phyloP scores from a whole-genome alignment of 768 basidiomycete species.

The Sistotremastrum suecicum region DNA sequence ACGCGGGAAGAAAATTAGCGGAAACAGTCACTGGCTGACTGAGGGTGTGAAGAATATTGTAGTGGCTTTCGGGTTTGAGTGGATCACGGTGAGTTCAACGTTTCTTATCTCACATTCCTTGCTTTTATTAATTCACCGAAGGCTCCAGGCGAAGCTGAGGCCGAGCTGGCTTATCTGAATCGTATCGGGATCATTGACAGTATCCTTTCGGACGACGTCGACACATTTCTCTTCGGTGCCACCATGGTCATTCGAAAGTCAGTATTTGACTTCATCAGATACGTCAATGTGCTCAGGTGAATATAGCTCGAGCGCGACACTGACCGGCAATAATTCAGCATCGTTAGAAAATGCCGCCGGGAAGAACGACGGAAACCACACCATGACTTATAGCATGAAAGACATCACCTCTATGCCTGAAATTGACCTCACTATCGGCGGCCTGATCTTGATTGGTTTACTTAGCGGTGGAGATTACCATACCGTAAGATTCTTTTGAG shows the following conservation, averaged over 20 bases:
- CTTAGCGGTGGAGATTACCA: slow-evolving; percentile 89
- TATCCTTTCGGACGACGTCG: slow-evolving; percentile 85
- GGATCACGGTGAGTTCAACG: slow-evolving; percentile 17
- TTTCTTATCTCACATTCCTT: not conserved
- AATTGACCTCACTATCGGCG: slow-evolving; percentile 40
- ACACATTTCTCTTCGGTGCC: slow-evolving; percentile 85
- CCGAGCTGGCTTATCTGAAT: slow-evolving; percentile 81
- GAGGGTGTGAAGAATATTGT: slow-evolving; percentile 19
- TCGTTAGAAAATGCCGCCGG: slow-evolving; percentile 51
- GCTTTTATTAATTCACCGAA: slow-evolving; percentile 18
- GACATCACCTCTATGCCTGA: slow-evolving; percentile 31
- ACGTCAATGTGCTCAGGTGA: not conserved
- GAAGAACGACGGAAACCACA: slow-evolving; percentile 61
- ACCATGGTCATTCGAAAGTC: slow-evolving; percentile 75
- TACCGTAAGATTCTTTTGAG: slow-evolving; percentile 21
- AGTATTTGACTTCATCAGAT: slow-evolving; percentile 6
- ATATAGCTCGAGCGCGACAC: slow-evolving; percentile 48
- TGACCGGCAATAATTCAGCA: slow-evolving; percentile 58
- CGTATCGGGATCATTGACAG: slow-evolving; percentile 73
- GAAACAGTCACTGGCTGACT: slow-evolving; percentile 15
- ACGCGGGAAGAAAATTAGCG: slow-evolving; percentile 18
- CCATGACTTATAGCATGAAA: slow-evolving; percentile 24
- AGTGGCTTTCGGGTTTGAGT: slow-evolving; percentile 29
- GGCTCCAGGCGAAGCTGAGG: slow-evolving; percentile 94
- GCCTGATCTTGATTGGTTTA: slow-evolving; percentile 71